Evolutionary conservation across 1,284 basidiomycete species (phyloP).

Genomic region (Irpex sp.): DNA sequence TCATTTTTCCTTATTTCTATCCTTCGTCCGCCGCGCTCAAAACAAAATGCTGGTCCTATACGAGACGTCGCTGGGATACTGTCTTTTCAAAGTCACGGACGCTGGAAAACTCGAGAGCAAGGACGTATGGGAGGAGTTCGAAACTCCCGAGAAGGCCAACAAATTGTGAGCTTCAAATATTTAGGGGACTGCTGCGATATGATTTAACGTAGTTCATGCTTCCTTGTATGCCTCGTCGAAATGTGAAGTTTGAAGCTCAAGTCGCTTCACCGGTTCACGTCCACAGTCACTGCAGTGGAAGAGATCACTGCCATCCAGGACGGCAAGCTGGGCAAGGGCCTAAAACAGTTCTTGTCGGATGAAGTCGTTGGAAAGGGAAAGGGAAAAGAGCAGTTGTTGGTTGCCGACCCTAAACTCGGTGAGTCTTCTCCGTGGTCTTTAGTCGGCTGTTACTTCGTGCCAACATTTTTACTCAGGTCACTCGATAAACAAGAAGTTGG

Average conservation of each 20-base stretch:
- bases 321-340: constrained; percentile 88
- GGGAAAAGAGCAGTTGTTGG: constrained; percentile 84
- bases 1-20: constrained; percentile 5
- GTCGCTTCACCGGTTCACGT: constrained; percentile 94
- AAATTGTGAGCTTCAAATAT: constrained; percentile 67
- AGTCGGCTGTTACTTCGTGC: background rate
- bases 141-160: constrained; percentile 87
- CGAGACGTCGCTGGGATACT: constrained; percentile 90
- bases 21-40: background rate
- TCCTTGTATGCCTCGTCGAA: background rate
- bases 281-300: constrained; percentile 98
- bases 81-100: constrained; percentile 95
- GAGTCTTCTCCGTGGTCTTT: constrained; percentile 23
- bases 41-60: constrained; percentile 77
- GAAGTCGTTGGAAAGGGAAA: constrained; percentile 87
- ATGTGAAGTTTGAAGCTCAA: constrained; percentile 83
- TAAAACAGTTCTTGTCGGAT: constrained; percentile 92
- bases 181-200: background rate
- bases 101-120: constrained; percentile 84
- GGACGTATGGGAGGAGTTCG: constrained; percentile 90
- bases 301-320: constrained; percentile 92
- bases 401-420: constrained; percentile 92
- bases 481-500: constrained; percentile 91
- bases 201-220: background rate
- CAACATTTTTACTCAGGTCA: constrained; percentile 44